phyloP scores from a whole-genome alignment of 805 yeast species.

The Lachancea lanzarotensis region DNA sequence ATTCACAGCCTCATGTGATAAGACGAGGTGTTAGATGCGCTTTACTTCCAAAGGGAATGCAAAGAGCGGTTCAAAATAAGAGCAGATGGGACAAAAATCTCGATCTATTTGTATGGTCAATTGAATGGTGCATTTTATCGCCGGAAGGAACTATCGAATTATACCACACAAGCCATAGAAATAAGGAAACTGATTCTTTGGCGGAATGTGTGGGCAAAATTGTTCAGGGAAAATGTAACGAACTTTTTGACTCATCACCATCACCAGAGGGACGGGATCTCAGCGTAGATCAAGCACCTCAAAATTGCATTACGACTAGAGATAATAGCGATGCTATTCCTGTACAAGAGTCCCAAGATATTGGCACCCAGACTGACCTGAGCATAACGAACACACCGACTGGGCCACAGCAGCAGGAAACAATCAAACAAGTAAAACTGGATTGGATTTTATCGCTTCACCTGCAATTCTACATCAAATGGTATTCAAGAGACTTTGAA shows the following conservation, averaged over 20 bases:
- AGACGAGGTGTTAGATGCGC: conserved; percentile 63
- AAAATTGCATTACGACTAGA: too few relatives aligned
- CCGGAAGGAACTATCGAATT: conserved; percentile 19
- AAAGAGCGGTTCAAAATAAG: conserved; percentile 54
- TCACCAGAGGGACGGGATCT: neutral
- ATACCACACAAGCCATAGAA: conserved; percentile 35
- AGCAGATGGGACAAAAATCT: conserved; percentile 62
- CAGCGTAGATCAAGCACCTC: conserved; percentile 6
- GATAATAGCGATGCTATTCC: too few relatives aligned
- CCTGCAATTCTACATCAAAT: conserved; percentile 22
- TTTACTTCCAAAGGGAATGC: conserved; percentile 68
- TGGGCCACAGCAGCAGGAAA: neutral
- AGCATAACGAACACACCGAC: too few relatives aligned
- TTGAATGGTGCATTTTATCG: conserved; percentile 56
- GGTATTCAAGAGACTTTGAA: conserved; percentile 30
- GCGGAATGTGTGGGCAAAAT: conserved; percentile 30
- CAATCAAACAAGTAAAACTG: conserved; percentile 12
- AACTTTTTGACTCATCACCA: conserved; percentile 7
- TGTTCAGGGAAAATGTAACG: conserved; percentile 24
- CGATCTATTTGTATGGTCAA: conserved; percentile 66
- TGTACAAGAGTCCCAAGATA: too few relatives aligned
- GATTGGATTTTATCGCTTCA: conserved; percentile 11
- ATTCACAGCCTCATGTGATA: conserved; percentile 26
- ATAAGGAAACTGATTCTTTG: conserved; percentile 30
- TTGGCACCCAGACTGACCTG: too few relatives aligned